Base-by-base conservation (phyloP, 1,139 yeast genomes). In the Pichia sp. region DNA sequence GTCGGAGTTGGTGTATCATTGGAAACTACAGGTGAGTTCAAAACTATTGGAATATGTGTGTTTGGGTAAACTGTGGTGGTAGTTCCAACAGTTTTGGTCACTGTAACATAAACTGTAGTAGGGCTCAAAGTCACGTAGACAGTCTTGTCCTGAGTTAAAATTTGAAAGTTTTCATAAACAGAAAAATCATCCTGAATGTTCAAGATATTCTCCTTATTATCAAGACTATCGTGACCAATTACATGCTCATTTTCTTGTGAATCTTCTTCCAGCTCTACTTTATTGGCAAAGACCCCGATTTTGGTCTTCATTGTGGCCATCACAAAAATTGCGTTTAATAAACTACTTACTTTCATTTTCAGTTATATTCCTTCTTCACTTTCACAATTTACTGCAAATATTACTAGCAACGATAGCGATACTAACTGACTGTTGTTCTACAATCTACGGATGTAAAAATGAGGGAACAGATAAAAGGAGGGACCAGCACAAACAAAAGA, bases 41-140 rank as follows among this genome's bases (percentile, higher is more conserved):
- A 2, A 36, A 36, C 16, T 36, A 5, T 14, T 36, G 40, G 40
- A 36, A 14, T 16, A 14, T 36, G 40, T 36, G 40, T 36, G 16
- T 36, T 36, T 12, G 50, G 50, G 14, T n/a, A 36, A 9, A 17
- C 20, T 12, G 20, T 48, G 7, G 42, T 8, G 12, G 42, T 40
- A 2, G 30, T 30, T 48, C 45, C 46, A 20, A 57, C 52, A 10
- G 64, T 59, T 44, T 56, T 57, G 2, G 67, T 64, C 20, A 64
- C 58, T 0, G 69, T 65, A 27, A 62, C 57, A 45, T 48, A 59
- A 29, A 64, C 59, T 1, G 66, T 65, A 1, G 57, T 51, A 36
- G 66, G 63, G 6, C 56, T 59, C 14, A 62, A 47, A 2, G 69
- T 64, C n/a, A 64, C 56, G 55, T 62, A 64, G 7, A 64, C 61